phyloP scores from a whole-genome alignment of 2,329 filamentous ascomycete genomes.

The Botrytis galanthina region DNA sequence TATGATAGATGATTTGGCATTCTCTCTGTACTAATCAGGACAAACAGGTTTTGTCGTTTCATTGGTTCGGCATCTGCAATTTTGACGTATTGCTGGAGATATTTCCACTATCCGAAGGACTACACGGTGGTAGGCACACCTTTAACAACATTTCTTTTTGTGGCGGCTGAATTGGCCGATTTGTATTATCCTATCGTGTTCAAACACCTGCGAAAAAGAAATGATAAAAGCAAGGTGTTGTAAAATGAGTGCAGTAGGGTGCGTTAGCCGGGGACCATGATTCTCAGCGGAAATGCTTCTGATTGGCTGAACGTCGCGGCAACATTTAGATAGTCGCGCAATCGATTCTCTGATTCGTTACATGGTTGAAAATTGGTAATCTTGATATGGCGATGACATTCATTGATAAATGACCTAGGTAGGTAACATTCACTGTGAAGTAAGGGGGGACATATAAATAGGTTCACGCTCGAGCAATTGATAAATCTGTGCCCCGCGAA shows the following conservation, averaged over 20 bases:
- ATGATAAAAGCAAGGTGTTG: not conserved
- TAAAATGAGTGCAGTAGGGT: not conserved
- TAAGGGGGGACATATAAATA: not conserved
- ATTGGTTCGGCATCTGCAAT: not conserved
- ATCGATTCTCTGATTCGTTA: not conserved
- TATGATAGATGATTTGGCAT: no score
- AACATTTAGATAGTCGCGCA: not conserved
- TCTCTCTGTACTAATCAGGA: not conserved
- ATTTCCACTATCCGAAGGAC: not conserved
- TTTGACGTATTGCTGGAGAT: not conserved
- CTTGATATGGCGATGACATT: not conserved
- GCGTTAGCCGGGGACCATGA: not conserved
- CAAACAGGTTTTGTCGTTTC: not conserved
- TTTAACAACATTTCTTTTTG: not conserved
- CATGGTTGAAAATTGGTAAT: not conserved
- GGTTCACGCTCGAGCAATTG: not conserved
- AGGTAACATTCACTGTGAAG: not conserved
- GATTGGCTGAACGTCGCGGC: not conserved
- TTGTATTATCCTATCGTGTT: conserved; percentile 1
- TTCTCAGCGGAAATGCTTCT: not conserved
- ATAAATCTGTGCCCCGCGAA: not conserved
- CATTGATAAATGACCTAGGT: not conserved
- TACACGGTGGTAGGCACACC: not conserved
- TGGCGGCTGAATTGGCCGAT: not conserved
- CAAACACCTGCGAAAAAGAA: no score